Base-by-base conservation (phyloP, 345 rosid species). In the Mallotus nudiflorus region DNA sequence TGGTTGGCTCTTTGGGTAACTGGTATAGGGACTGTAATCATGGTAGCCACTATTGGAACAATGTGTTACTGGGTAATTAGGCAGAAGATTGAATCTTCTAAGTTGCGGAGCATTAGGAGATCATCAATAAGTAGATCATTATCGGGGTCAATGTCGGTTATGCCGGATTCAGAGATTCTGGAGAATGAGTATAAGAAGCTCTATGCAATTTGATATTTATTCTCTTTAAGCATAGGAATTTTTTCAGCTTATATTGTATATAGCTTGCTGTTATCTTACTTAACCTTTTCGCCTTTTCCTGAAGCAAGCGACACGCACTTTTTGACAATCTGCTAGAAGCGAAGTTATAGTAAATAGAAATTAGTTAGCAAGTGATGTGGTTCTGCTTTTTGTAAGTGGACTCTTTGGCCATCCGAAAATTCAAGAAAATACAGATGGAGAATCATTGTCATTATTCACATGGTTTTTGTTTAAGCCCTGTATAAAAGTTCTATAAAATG, bases 1-100 rank as follows among this genome's bases (percentile, higher is more conserved):
- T 81, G 87, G 85, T 70, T 92, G 76, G 99, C 97, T 14, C 25
- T 81, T 29, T 75, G 75, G 65, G 74, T 85, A 44, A 88, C 94
- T 0, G 84, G 37, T 31, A 75, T 92, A 64, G 97, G 97, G 55
- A 83, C 86, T 8, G 69, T 87, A 62, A 95, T 95, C 20, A 90
- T 90, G 99, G 81, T 81, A 25, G 63, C 97, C 16, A 95, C 97
- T 7, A 75, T 95, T 1, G 99, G 97, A 28, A 90, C 97, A 27
- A 85, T 95, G 93, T 81, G 92, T 71, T 91, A 92, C 60, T 95
- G 96, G 89, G 92, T 95, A 72, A 80, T 92, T n/a, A 77, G 78
- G 59, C 84, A 87, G 63, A 82, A 88, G 56, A 75, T 92, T 49
- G 86, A 86, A 66, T 80, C 84, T 39, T 83, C 94, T 16, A 85